Percentiles rank a stretch among this genome's conserved stretches.
phyloP scores from a whole-genome alignment of 129 eudicot genomes.

The Ambrosia artemisiifolia region DNA sequence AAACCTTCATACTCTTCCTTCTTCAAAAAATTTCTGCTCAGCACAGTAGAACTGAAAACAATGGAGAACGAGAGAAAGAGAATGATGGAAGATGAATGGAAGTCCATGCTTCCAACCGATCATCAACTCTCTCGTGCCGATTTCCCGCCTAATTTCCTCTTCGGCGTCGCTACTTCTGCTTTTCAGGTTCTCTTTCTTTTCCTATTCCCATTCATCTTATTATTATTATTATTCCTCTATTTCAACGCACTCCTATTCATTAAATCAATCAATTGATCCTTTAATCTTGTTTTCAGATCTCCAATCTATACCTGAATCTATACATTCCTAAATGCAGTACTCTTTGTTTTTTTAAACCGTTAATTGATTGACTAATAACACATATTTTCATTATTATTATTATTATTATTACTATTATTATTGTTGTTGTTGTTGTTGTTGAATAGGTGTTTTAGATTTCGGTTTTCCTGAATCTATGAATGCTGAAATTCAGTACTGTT shows the following conservation, averaged over 20 bases:
- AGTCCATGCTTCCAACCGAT: constrained; percentile 14
- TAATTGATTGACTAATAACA: not conserved
- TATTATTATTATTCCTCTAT: not conserved
- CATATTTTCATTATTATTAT: too few species aligned
- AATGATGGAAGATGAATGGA: constrained; percentile 49
- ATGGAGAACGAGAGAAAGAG: constrained; percentile 40
- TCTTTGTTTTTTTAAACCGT: not conserved
- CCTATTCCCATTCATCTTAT: not conserved
- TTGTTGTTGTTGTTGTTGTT: not conserved
- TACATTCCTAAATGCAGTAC: not conserved
- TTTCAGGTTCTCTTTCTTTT: constrained; percentile 46
- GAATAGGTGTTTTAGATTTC: not conserved
- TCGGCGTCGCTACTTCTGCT: constrained; percentile 78
- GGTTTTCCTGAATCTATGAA: not conserved
- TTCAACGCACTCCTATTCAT: not conserved
- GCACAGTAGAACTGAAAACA: not conserved
- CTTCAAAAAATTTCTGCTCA: not conserved
- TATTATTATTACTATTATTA: too few species aligned
- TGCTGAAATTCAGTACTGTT: not conserved
- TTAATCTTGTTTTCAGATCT: constrained; percentile 4
- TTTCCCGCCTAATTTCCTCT: constrained; percentile 59
- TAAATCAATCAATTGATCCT: not conserved
- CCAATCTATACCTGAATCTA: not conserved
- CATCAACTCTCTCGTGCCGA: constrained; percentile 31
- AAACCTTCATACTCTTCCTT: not conserved